Conservation (phyloP, 2,329 filamentous ascomycete genomes). For the Colletotrichum higginsianum region DNA sequence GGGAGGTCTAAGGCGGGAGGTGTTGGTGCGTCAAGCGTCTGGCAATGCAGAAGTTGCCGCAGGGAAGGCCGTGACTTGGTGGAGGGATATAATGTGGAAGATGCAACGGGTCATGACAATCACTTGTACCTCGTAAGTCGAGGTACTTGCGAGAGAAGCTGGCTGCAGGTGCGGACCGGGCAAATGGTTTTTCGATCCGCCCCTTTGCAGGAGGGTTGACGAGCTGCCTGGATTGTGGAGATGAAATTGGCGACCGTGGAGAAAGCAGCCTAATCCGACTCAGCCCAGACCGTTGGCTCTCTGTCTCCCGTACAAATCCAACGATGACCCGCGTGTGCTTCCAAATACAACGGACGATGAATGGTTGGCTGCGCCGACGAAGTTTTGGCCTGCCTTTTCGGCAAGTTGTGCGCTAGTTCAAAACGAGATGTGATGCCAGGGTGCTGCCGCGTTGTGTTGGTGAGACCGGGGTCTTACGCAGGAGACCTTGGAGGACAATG, state of each 20-base stretch:
- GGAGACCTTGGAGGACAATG: conserved; percentile 36
- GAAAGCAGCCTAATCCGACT: conserved; percentile 35
- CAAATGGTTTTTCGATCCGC: conserved; percentile 43
- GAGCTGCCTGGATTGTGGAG: conserved; percentile 38
- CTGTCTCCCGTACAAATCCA: conserved; percentile 17
- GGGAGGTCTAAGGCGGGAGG: conserved; percentile 28
- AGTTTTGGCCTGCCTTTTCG: conserved; percentile 15
- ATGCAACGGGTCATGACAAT: conserved; percentile 23
- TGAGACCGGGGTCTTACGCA: conserved; percentile 30
- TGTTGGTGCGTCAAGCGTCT: conserved; percentile 39
- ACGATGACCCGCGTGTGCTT: conserved; percentile 16
- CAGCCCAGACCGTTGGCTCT: conserved; percentile 28
- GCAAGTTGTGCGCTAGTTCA: conserved; percentile 27
- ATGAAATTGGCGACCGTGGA: conserved; percentile 40
- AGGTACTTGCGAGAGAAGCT: conserved; percentile 43
- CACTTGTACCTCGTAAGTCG: conserved; percentile 42
- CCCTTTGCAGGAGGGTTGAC: conserved; percentile 41
- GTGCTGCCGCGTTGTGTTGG: conserved; percentile 24
- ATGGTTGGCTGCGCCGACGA: conserved; percentile 10
- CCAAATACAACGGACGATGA: conserved; percentile 14
- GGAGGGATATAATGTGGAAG: conserved; percentile 41
- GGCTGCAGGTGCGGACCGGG: conserved; percentile 40
- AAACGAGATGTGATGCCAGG: conserved; percentile 30
- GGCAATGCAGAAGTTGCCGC: conserved; percentile 34
- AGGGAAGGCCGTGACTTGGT: conserved; percentile 40